Conservation (phyloP, 306 rosid genomes). For the Trifolium fragiferum region DNA sequence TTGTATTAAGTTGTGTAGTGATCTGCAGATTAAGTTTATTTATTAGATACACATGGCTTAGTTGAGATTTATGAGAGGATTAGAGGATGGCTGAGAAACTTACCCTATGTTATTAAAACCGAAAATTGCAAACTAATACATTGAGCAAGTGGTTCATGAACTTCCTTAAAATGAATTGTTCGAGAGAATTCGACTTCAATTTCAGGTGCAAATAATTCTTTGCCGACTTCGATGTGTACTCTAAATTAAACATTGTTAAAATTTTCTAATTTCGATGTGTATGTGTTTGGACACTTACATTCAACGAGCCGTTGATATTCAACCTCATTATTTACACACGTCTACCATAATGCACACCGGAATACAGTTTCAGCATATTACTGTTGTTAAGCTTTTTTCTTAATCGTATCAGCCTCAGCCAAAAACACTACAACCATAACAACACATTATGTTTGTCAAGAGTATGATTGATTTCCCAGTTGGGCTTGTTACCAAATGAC, state of each 20-base stretch:
- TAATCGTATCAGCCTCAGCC: conserved; percentile 33
- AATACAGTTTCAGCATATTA: conserved; percentile 15
- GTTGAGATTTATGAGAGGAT: not conserved
- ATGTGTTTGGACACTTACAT: too few relatives aligned
- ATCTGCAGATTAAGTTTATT: not conserved
- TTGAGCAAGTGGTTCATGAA: too few relatives aligned
- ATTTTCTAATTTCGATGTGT: too few relatives aligned
- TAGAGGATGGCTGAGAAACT: not conserved
- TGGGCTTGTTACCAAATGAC: conserved; percentile 66
- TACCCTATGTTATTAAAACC: not conserved
- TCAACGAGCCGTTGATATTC: not conserved
- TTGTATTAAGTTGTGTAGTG: not conserved
- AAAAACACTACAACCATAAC: conserved; percentile 9
- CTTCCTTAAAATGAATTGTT: too few relatives aligned
- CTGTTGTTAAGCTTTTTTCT: conserved; percentile 36
- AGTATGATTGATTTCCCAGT: conserved; percentile 54
- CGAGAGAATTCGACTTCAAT: too few relatives aligned
- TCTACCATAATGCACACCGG: not conserved
- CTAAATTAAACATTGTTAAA: too few relatives aligned
- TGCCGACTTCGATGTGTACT: too few relatives aligned
- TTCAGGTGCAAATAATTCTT: too few relatives aligned
- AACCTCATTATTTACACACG: not conserved
- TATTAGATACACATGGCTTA: not conserved
- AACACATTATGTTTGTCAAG: conserved; percentile 54
- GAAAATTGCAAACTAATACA: not conserved